Base-by-base conservation (phyloP, 2,329 filamentous ascomycete genomes). In the Hortaea werneckii region DNA sequence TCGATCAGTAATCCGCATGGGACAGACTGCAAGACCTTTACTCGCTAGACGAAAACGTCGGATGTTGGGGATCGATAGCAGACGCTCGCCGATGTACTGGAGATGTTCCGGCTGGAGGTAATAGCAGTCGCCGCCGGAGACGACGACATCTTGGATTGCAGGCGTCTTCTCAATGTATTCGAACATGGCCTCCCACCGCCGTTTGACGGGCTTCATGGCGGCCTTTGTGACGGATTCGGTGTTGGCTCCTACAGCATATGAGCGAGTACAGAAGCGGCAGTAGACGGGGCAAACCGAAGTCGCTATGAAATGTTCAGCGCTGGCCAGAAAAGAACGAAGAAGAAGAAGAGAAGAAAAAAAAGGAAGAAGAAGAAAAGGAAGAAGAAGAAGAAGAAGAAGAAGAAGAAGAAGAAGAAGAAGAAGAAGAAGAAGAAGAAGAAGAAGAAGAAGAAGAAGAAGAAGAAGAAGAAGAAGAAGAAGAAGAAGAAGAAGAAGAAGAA, bases 41-140 rank as follows among this genome's bases (percentile, higher is more conserved):
- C 75, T 76, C 3, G 79, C 79, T 51, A 82, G 74, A 3, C 79
- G 75, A 56, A 82, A 72, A 3, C 79, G 73, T 29, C 71, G 69
- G 48, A 82, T 72, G 55, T 82, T 75, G 5, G 73, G 70, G 51
- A 81, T 79, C 2, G 55, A 61, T 5, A 82, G 70, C 1, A 82
- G 68, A 4, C 71, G 68, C 37, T 76, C 66, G 8, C 77, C 78
- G 45, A 82, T 78, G 43, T 66, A 58, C 5, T 60, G 62, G 4
- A 82, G 65, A 20, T 79, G 67, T 1, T 77, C 64, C 0, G 75
- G 72, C 12, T 67, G 60, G 2, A 82, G 67, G 45, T 77, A 78
- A 58, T 76, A 83, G 0, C 75, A 68, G 59, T 83, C 79, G 7
- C 79, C 79, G 0, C 79, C 79, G 0, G 79, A 82, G 6, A 82